These are phyloP conservation scores for Kodamaea plutei DNA, from an alignment of 1,139 yeast genomes.

Conservation along the genomic window DNA sequence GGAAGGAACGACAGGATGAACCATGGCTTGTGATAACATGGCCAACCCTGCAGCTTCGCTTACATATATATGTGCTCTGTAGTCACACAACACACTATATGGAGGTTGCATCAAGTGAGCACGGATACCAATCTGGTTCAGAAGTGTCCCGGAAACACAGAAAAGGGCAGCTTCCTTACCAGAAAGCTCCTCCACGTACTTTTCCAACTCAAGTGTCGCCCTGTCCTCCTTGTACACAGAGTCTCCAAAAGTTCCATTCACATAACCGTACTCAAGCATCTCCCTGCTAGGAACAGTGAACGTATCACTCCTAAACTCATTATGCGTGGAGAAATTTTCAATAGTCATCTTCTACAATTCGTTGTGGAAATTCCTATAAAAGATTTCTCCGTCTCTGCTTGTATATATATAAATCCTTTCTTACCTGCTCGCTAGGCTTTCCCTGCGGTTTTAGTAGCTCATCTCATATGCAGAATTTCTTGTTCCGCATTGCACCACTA, in stretches of 20 bases:
- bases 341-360: constrained; percentile 24
- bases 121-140: constrained; percentile 84
- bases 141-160: constrained; percentile 87
- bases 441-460: too few species aligned
- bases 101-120: constrained; percentile 83
- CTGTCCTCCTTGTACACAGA: constrained; percentile 84
- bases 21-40: constrained; percentile 88
- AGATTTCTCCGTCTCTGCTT: not conserved
- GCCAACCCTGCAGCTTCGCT: constrained; percentile 93
- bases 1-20: constrained; percentile 71
- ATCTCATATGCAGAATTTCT: too few species aligned
- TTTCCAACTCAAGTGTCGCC: constrained; percentile 63
- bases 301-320: constrained; percentile 56
- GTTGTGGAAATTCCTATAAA: not conserved
- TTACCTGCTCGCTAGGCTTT: not conserved
- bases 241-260: constrained; percentile 68
- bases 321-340: constrained; percentile 31
- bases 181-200: constrained; percentile 60
- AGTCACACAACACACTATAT: constrained; percentile 76
- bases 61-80: constrained; percentile 77
- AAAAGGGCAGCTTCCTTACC: constrained; percentile 83
- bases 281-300: constrained; percentile 42
- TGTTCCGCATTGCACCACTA: too few species aligned
- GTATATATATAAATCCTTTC: constrained; percentile 1
- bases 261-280: constrained; percentile 35